These are phyloP conservation scores for Lotmaria passim DNA, from an alignment of 208 protist species.

Conservation along the genomic window DNA sequence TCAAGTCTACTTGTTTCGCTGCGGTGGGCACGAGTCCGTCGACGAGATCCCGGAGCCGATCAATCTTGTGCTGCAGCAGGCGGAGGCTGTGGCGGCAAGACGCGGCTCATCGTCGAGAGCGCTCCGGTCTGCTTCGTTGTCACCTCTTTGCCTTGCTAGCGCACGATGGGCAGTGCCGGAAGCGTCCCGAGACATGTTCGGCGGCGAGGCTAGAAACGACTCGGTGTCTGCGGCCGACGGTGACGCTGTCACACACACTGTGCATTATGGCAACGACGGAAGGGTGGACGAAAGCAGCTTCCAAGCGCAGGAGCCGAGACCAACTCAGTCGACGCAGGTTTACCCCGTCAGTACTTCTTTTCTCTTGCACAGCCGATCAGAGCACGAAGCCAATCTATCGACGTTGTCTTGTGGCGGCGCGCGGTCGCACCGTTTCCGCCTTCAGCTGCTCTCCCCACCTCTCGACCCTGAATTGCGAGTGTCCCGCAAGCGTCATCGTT, in stretches of 20 bases:
- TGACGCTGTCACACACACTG: no score
- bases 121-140: background rate
- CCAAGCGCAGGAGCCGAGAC: no score
- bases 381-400: background rate
- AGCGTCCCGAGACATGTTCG: background rate
- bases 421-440: slow-evolving; percentile 26
- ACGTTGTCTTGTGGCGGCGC: background rate
- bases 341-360: background rate
- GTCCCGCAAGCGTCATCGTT: background rate
- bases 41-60: slow-evolving; percentile 55
- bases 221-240: background rate
- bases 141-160: background rate
- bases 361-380: background rate
- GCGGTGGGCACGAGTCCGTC: slow-evolving; percentile 39
- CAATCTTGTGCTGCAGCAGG: slow-evolving; percentile 4
- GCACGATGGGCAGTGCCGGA: background rate
- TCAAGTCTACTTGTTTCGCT: slow-evolving; percentile 82
- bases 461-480: background rate
- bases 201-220: background rate
- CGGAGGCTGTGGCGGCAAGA: background rate
- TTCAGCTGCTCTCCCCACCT: slow-evolving; percentile 25
- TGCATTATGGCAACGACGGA: no score
- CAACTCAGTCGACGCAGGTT: background rate
- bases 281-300: no score
- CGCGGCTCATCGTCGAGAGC: background rate